These are phyloP conservation scores for Abrus pulchellus DNA, from an alignment of 306 rosid species.

Conservation along the genomic window DNA sequence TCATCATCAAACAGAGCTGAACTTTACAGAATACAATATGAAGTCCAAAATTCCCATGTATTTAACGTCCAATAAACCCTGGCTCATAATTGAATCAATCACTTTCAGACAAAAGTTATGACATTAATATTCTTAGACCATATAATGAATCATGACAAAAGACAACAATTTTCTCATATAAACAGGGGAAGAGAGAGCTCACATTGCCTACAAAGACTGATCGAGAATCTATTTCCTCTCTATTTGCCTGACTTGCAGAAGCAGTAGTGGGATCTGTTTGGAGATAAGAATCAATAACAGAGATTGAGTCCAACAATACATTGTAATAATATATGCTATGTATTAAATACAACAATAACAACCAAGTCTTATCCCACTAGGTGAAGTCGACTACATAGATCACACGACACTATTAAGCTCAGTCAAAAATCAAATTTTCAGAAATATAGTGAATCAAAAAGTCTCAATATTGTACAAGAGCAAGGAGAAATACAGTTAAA, in stretches of 20 bases:
- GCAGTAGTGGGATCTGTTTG: conserved; percentile 65
- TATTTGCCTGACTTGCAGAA: conserved; percentile 68
- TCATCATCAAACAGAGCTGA: conserved; percentile 4
- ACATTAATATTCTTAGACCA: not conserved
- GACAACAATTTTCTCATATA: conserved; percentile 1
- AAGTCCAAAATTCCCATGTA: conserved; percentile 28
- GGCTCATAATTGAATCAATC: conserved; percentile 33
- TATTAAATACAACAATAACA: not conserved
- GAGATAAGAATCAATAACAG: conserved; percentile 41
- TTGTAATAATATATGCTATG: not conserved
- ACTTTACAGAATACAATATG: not conserved
- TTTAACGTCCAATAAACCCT: not conserved
- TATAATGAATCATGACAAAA: conserved; percentile 24
- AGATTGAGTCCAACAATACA: conserved; percentile 29
- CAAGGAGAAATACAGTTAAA: not conserved
- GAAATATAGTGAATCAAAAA: not conserved
- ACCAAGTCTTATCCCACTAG: too few relatives aligned
- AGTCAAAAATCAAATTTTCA: too few relatives aligned
- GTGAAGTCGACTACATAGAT: too few relatives aligned
- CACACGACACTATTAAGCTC: too few relatives aligned
- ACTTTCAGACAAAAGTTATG: not conserved
- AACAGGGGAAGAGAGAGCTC: conserved; percentile 50
- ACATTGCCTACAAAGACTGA: conserved; percentile 88
- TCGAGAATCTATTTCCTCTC: conserved; percentile 78
- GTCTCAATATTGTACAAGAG: not conserved